Percentiles rank a stretch among this genome's conserved stretches.
Conservation (phyloP, 352 stramenopile genomes). For the Pythium myriotylum region DNA sequence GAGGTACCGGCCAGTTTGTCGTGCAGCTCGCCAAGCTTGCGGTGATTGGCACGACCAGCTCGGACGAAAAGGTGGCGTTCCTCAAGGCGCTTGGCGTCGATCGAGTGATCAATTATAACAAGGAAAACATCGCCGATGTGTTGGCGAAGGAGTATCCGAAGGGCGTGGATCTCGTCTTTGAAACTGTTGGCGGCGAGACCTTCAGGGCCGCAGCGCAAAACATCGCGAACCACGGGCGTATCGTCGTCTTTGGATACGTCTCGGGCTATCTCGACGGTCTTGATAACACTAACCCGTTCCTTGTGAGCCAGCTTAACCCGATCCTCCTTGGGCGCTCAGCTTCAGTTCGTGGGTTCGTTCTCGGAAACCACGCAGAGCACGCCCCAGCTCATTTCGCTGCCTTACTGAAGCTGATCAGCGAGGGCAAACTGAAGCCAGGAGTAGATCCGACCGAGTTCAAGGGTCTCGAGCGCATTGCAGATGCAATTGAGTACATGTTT, state of each 20-base stretch:
- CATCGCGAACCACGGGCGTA: conserved; percentile 53
- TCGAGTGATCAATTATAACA: conserved; percentile 88
- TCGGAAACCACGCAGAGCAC: conserved; percentile 37
- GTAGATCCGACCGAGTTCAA: conserved; percentile 54
- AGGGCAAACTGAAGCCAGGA: conserved; percentile 51
- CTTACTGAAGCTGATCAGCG: conserved; percentile 51
- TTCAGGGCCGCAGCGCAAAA: conserved; percentile 56
- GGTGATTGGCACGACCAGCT: conserved; percentile 82
- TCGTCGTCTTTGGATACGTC: conserved; percentile 66
- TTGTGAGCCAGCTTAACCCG: conserved; percentile 13
- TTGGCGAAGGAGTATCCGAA: conserved; percentile 74
- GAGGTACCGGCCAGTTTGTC: conserved; percentile 83
- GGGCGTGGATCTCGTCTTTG: conserved; percentile 68
- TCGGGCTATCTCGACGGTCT: conserved; percentile 44
- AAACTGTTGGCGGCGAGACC: conserved; percentile 61
- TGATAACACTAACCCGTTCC: conserved; percentile 19
- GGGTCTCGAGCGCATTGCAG: conserved; percentile 57
- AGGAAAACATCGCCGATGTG: conserved; percentile 58
- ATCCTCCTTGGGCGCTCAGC: conserved; percentile 39
- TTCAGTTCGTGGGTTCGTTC: conserved; percentile 45
- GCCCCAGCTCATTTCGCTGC: conserved; percentile 48
- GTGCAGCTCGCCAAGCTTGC: conserved; percentile 86
- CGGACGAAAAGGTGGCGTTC: conserved; percentile 83
- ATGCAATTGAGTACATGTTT: conserved; percentile 78
- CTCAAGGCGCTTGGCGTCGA: conserved; percentile 68